A percentile compares a stretch with the other conserved stretches of the same genome.
Evolutionary conservation across 352 stramenopile species (phyloP).

Genomic region (Thalassiosira ordinaria): DNA sequence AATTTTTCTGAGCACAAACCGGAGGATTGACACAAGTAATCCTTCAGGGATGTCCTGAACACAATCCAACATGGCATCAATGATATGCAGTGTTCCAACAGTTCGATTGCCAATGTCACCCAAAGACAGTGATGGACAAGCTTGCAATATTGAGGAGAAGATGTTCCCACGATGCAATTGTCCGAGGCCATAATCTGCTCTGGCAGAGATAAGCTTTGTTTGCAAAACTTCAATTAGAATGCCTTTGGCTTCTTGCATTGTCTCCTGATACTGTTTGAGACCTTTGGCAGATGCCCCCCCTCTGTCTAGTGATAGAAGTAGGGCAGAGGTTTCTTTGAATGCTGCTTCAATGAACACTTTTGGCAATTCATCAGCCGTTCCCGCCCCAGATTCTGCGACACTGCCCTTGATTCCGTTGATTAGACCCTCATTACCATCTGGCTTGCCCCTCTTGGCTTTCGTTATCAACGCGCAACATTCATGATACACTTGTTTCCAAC

Average conservation of each 20-base stretch:
- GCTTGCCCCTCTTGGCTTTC: background rate
- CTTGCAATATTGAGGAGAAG: constrained; percentile 38
- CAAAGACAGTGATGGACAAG: constrained; percentile 9
- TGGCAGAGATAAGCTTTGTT: constrained; percentile 35
- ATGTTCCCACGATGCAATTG: constrained; percentile 21
- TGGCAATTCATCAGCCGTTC: constrained; percentile 8
- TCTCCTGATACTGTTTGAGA: background rate
- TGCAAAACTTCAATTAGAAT: constrained; percentile 42
- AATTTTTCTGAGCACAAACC: constrained; percentile 46
- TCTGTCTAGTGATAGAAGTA: constrained; percentile 42
- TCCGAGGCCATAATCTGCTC: constrained; percentile 41
- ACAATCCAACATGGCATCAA: constrained; percentile 44
- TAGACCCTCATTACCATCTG: too few species aligned
- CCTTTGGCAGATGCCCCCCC: background rate
- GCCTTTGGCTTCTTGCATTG: constrained; percentile 21
- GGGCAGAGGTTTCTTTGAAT: constrained; percentile 36
- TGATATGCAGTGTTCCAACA: constrained; percentile 39
- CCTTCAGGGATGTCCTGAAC: constrained; percentile 48
- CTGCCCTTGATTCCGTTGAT: too few species aligned
- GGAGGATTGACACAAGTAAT: constrained; percentile 46
- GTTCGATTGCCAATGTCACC: constrained; percentile 3
- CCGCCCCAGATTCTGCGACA: constrained; percentile 2
- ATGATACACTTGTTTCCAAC: constrained; percentile 35
- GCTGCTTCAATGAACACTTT: constrained; percentile 44
- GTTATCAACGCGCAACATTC: constrained; percentile 26